Conservation (phyloP, 23 red algal species). For the Gracilaria caudata region DNA sequence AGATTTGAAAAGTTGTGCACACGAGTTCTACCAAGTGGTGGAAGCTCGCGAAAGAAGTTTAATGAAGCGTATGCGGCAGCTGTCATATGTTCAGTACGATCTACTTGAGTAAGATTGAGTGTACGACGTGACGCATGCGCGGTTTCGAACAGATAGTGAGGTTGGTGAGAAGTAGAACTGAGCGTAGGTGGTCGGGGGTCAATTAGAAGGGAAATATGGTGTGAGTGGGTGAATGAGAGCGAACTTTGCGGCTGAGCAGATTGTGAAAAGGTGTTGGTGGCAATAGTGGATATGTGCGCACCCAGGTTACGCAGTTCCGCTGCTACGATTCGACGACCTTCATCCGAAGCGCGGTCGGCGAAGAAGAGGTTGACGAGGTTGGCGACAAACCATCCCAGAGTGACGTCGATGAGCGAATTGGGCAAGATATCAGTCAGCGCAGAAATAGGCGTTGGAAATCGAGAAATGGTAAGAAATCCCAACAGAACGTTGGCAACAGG, state of each 20-base stretch:
- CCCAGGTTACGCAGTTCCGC: slow-evolving; percentile 50
- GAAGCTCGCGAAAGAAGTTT: slow-evolving; percentile 22
- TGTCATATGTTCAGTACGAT: slow-evolving; percentile 33
- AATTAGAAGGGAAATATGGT: slow-evolving; percentile 23
- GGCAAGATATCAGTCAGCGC: not conserved
- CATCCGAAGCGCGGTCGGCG: slow-evolving; percentile 23
- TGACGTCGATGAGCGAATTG: slow-evolving; percentile 23
- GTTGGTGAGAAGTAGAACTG: not conserved
- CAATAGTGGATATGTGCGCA: slow-evolving; percentile 47
- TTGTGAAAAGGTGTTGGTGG: slow-evolving; percentile 38
- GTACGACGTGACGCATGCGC: not conserved
- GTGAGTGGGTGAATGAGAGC: not conserved
- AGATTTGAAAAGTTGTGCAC: slow-evolving; percentile 53
- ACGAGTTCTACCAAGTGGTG: slow-evolving; percentile 40
- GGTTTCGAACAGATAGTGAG: slow-evolving; percentile 2
- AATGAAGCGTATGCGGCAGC: slow-evolving; percentile 36
- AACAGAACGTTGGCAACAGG: slow-evolving; percentile 54
- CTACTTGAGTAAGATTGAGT: not conserved
- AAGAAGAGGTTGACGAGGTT: slow-evolving; percentile 31
- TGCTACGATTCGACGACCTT: slow-evolving; percentile 52
- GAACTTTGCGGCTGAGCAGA: not conserved
- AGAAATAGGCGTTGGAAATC: slow-evolving; percentile 2
- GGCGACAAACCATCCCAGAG: slow-evolving; percentile 44
- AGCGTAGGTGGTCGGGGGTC: not conserved
- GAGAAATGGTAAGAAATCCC: slow-evolving; percentile 68